Evolutionary conservation across 2,329 filamentous ascomycete genomes (phyloP), one percentile per base, ranked within the genome.

Genomic region (Ascosphaera aggregata): DNA sequence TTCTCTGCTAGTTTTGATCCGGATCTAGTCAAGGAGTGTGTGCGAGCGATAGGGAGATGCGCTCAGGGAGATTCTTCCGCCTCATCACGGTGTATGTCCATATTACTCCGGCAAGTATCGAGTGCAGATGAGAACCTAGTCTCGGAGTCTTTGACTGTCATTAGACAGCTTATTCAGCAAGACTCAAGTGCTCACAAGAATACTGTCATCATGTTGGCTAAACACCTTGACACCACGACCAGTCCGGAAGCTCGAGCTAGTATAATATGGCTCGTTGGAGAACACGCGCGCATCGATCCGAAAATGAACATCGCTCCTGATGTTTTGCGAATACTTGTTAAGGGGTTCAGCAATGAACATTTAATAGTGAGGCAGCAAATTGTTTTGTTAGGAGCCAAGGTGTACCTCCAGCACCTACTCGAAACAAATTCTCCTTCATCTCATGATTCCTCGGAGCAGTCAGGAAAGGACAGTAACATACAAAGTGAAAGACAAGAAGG

Each of bases 191-290:
- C 73, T 2, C 89, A 98, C 52, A 68, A 73, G 9, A 77, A 76
- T 34, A 98, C 89, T 0, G 84, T 95, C 1, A 72, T 95, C 24
- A 71, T 82, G 36, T 61, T 98, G 37, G 89, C 89, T 4, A 89
- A 84, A 57, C 85, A 93, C 44, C 69, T 98, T 2, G 89, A 94
- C 51, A 79, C 77, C 2, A 80, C 84, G 1, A 81, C 79, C 0
- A 85, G 89, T 43, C 75, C 89, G 1, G 77, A 84, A 43, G 89
- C 89, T 2, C 70, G 89, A 46, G 89, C 89, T 2, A 93, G 81
- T 38, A 94, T 98, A 45, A 79, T 98, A 48, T 98, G 89, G 89
- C 71, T 98, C 1, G 85, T 95, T 0, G 89, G 89, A 36, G 89
- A 98, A 56, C 95, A 91, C 49, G 73, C 86, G 0, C 81, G 82